Base-by-base conservation (phyloP, 768 basidiomycete genomes). In the Trametes cingulata region DNA sequence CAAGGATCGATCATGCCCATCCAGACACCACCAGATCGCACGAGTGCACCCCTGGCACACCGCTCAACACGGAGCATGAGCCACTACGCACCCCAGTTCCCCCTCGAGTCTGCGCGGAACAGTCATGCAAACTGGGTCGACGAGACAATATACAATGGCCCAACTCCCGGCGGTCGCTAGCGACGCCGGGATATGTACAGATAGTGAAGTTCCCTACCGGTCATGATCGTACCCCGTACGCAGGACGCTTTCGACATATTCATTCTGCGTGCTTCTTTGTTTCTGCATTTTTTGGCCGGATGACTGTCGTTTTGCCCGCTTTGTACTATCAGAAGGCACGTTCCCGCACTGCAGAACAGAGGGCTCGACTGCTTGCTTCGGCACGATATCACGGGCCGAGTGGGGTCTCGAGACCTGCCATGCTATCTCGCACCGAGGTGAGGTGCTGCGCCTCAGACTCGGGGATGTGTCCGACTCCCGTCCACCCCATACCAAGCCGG, bases 81-180 rank as follows among this genome's bases (percentile, higher is more conserved):
- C 50, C 62, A 60, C 51, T 60, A 64, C 55, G 63, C 58, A 24
- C 63, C 63, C 27, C 58, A 60, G 58, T 60, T 48, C 33, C 63
- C 63, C 15, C 22, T 57, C 36, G 43, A 45, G 29, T 47, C 62
- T n/a, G 22, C 40, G 29, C 46, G 58, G 50, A 53, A 29, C 49
- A 56, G 58, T 37, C 54, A 27, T n/a, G 2, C 39, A 20, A 46
- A 57, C n/a, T 82, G 80, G 80, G 81, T 82, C 27, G 81, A 83
- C 60, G 77, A 76, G 14, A 69, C 69, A 52, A n/a, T 56, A 40
- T 81, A 77, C 58, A 82, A 80, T 67, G 80, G 73, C 35, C 63
- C 59, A 1, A 10, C 27, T 1, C 47, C 56, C 10, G 27, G 47
- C 24, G 40, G 37, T 14, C 50, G 56, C n/a, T 57, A 40, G 56